Percentiles rank a stretch among this genome's conserved stretches.
Evolutionary conservation across 768 basidiomycete genomes (phyloP).

Genomic region (Boletus bicolor): DNA sequence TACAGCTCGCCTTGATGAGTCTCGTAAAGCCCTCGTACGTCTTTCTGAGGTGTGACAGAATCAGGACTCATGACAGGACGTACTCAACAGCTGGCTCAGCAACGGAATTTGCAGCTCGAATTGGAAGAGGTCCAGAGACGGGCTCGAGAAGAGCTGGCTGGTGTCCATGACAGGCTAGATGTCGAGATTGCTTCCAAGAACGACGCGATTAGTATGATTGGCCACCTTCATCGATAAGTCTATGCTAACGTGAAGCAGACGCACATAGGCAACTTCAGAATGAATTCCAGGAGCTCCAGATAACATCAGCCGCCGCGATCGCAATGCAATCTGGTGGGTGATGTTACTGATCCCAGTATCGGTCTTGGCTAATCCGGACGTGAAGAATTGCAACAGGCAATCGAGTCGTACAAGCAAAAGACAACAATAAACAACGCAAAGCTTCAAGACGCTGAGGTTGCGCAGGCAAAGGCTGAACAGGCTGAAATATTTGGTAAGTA

Average conservation of each 20-base stretch:
- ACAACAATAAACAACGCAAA: conserved; percentile 54
- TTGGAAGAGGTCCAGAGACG: conserved; percentile 63
- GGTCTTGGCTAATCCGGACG: neutral
- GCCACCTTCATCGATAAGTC: neutral
- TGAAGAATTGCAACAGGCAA: conserved; percentile 58
- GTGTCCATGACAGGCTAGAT: conserved; percentile 57
- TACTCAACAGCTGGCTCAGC: conserved; percentile 54
- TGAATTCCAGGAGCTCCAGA: conserved; percentile 61
- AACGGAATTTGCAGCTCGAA: conserved; percentile 61
- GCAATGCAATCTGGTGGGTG: conserved; percentile 55
- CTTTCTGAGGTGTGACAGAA: neutral
- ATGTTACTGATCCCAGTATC: neutral
- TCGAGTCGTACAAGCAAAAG: conserved; percentile 66
- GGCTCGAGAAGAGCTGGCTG: conserved; percentile 56
- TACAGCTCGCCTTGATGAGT: conserved; percentile 57
- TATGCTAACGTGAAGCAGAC: conserved; percentile 35
- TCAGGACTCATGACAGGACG: neutral
- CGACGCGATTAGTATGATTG: conserved; percentile 53
- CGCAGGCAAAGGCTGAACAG: conserved; percentile 59
- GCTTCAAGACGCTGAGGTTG: conserved; percentile 67
- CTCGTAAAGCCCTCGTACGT: conserved; percentile 63
- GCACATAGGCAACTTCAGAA: conserved; percentile 57
- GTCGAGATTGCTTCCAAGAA: conserved; percentile 48
- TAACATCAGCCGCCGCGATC: conserved; percentile 54
- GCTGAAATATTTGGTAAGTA: conserved; percentile 59